Conservation (phyloP, 2,329 filamentous ascomycete species). For the Microdochium paspali region DNA sequence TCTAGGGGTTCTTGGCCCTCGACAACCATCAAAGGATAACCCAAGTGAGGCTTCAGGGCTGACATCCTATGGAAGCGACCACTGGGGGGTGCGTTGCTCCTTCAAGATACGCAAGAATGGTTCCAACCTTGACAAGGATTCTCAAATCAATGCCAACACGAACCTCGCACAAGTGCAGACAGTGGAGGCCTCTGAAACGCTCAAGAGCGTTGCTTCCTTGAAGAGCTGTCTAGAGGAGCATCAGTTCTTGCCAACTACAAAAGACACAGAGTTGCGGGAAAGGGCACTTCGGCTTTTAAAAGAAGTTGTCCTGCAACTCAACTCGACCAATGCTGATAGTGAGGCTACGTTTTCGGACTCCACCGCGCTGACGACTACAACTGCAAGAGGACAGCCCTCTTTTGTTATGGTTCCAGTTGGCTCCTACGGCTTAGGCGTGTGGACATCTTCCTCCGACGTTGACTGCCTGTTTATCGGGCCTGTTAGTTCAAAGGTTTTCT, state of each 20-base stretch:
- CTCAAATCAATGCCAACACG: constrained; percentile 12
- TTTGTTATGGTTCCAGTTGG: constrained; percentile 53
- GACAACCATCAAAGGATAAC: neutral
- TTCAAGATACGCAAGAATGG: too few species aligned
- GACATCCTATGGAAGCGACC: constrained; percentile 36
- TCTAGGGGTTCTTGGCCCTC: constrained; percentile 9
- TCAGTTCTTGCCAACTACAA: constrained; percentile 33
- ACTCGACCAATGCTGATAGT: neutral
- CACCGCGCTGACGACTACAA: constrained; percentile 1
- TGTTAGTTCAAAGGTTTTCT: constrained; percentile 52
- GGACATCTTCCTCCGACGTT: constrained; percentile 51
- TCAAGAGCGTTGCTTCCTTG: constrained; percentile 24
- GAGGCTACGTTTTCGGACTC: constrained; percentile 7
- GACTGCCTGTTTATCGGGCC: constrained; percentile 57
- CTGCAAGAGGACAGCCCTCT: constrained; percentile 17
- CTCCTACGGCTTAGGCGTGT: constrained; percentile 54
- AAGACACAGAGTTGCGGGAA: constrained; percentile 30
- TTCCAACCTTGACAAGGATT: too few species aligned
- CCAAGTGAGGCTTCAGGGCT: constrained; percentile 2
- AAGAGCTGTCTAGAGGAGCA: constrained; percentile 24
- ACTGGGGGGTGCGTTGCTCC: constrained; percentile 46
- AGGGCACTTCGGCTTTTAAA: constrained; percentile 36
- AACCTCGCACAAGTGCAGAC: constrained; percentile 23
- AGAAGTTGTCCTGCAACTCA: constrained; percentile 24
- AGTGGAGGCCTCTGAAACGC: constrained; percentile 14